Evolutionary conservation across 805 yeast genomes (phyloP), one percentile per base, ranked within the genome.

Genomic region (Cyberlindnera japonica): DNA sequence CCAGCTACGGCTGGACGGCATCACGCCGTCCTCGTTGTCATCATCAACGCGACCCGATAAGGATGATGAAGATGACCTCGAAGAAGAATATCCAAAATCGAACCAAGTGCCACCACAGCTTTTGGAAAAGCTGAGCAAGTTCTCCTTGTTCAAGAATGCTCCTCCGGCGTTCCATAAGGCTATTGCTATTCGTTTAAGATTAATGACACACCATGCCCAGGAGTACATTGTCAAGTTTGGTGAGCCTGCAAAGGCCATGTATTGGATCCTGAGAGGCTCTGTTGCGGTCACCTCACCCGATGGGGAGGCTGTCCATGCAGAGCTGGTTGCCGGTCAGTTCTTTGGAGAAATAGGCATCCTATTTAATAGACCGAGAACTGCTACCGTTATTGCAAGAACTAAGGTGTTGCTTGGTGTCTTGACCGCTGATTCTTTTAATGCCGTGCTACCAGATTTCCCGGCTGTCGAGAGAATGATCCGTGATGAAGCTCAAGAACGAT

Each of bases 311-410:
- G 69, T 78, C 4, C 81, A 79, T 52, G 89, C 90, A 2, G 88
- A 81, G 54, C 62, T 83, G 8, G 71, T 73, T 4, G 71, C 81
- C 4, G 91, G 91, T 3, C 70, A 81, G 16, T 82, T 80, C 48
- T 84, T 83, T 56, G 93, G 93, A 12, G 91, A 84, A 54, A 83
- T 83, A 40, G 91, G 91, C 8, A 81, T 83, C 32, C 61, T 83
- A 22, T 83, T 79, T 62, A 80, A 81, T 56, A 65, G 90, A 36
- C 89, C 90, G 15, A 65, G 91, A 50, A 83, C 90, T 0, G 91
- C 91, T 0, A 81, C 89, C 3, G 89, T 83, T 12, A 77, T 83
- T 17, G 83, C 90, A 3, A 63, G 81, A 45, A 74, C 85, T 1
- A 74, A 71, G 49, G 87, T 84, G 1, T 60, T 84, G 37, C 65